Evolutionary conservation across 2,329 filamentous ascomycete species (phyloP).

Genomic region (Monosporascus sp.): DNA sequence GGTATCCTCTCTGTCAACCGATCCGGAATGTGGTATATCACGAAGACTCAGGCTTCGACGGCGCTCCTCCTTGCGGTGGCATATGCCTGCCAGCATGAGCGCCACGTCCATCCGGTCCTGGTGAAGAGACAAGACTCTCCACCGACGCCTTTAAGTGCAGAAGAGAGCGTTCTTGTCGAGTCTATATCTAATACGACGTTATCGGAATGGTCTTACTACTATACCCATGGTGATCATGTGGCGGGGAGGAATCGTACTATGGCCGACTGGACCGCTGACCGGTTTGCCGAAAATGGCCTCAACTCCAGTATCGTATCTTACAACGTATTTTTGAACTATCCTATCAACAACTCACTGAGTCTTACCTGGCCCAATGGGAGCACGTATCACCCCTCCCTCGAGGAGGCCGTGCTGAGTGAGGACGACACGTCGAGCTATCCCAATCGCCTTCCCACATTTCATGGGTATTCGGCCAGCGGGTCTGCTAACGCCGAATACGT

Average conservation of each 20-base stretch:
- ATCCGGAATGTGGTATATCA: not conserved
- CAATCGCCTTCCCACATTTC: constrained; percentile 71
- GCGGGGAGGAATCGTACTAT: constrained; percentile 25
- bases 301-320: constrained; percentile 24
- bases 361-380: constrained; percentile 36
- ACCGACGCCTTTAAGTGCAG: not conserved
- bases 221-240: constrained; percentile 27
- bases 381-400: constrained; percentile 60
- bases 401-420: constrained; percentile 67
- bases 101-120: not conserved
- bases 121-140: not conserved
- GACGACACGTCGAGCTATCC: constrained; percentile 68
- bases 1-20: not conserved
- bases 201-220: constrained; percentile 29
- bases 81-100: not conserved
- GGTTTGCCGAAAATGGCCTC: constrained; percentile 22
- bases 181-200: constrained; percentile 24
- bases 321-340: constrained; percentile 40
- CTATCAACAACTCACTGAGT: constrained; percentile 48
- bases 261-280: constrained; percentile 28
- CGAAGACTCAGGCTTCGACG: not conserved
- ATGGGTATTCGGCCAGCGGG: constrained; percentile 76
- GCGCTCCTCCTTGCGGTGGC: not conserved
- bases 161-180: constrained; percentile 22
- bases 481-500: constrained; percentile 72